These are phyloP conservation scores for Sistotremastrum niveocremeum DNA, from an alignment of 768 basidiomycete genomes.

Conservation along the genomic window DNA sequence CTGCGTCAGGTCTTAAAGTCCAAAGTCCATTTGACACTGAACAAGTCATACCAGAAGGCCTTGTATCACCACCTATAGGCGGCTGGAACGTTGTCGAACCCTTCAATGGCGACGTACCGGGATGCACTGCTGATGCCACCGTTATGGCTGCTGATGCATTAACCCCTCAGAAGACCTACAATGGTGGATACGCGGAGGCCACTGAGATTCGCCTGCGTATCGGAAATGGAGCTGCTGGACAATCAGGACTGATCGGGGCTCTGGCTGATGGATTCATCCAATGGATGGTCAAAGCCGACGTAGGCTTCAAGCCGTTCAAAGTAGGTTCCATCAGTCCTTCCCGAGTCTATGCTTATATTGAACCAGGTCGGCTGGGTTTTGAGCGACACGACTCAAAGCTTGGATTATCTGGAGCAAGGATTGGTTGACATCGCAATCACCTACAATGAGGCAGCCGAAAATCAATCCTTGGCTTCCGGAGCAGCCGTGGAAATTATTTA, in stretches of 20 bases:
- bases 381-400: slow-evolving; percentile 40
- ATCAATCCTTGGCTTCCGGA: slow-evolving; percentile 18
- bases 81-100: too few relatives aligned
- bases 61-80: too few relatives aligned
- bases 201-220: slow-evolving; percentile 29
- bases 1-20: too few relatives aligned
- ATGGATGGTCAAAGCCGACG: slow-evolving; percentile 18
- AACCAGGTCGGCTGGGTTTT: slow-evolving; percentile 41
- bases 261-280: slow-evolving; percentile 36
- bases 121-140: too few relatives aligned
- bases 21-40: too few relatives aligned
- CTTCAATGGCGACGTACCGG: too few relatives aligned
- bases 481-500: slow-evolving; percentile 24
- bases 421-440: slow-evolving; percentile 37
- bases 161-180: slow-evolving; percentile 19
- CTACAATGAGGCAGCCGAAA: slow-evolving; percentile 39
- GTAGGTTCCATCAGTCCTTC: slow-evolving; percentile 12
- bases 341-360: not conserved
- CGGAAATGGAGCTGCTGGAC: slow-evolving; percentile 38
- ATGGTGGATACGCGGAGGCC: slow-evolving; percentile 24
- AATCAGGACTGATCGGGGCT: slow-evolving; percentile 33
- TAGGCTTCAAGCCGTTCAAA: slow-evolving; percentile 17
- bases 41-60: too few relatives aligned
- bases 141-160: not conserved
- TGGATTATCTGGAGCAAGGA: slow-evolving; percentile 27